Evolutionary conservation across 176 grass and related monocot genomes (phyloP).

Genomic region (Zoysia japonica): DNA sequence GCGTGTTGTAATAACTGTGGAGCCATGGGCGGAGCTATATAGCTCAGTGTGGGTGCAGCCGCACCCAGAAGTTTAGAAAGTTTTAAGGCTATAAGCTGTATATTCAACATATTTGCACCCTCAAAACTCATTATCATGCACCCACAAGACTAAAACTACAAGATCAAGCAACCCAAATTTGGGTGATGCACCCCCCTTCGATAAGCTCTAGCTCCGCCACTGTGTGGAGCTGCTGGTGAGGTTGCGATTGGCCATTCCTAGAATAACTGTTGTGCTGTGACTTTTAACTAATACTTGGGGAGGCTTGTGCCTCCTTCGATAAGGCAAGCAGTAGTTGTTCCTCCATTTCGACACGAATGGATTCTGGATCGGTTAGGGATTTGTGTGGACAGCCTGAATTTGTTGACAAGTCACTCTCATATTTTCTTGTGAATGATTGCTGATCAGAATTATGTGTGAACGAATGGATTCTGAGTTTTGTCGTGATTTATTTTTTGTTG

Average conservation of each 20-base stretch:
- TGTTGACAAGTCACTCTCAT: constrained; percentile 26
- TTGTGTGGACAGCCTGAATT: constrained; percentile 21
- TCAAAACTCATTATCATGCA: no score
- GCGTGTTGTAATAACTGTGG: background rate
- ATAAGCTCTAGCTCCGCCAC: no score
- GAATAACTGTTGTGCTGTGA: background rate
- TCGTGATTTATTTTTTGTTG: background rate
- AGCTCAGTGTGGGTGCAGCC: no score
- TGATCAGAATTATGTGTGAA: background rate
- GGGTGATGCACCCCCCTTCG: no score
- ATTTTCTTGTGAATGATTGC: constrained; percentile 3
- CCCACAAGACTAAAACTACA: no score
- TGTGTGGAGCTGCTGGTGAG: background rate
- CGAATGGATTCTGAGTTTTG: background rate
- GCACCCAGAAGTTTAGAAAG: no score
- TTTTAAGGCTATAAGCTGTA: no score
- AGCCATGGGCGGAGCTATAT: no score
- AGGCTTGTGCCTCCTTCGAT: constrained; percentile 10
- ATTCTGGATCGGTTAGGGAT: background rate
- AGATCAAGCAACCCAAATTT: no score
- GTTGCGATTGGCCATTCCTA: background rate
- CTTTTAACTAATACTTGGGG: constrained; percentile 17
- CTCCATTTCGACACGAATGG: constrained; percentile 22
- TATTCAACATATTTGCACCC: no score
- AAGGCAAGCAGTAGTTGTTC: constrained; percentile 16